phyloP scores from a whole-genome alignment of 2,329 filamentous ascomycete genomes.

The Phyllosticta capitalensis region DNA sequence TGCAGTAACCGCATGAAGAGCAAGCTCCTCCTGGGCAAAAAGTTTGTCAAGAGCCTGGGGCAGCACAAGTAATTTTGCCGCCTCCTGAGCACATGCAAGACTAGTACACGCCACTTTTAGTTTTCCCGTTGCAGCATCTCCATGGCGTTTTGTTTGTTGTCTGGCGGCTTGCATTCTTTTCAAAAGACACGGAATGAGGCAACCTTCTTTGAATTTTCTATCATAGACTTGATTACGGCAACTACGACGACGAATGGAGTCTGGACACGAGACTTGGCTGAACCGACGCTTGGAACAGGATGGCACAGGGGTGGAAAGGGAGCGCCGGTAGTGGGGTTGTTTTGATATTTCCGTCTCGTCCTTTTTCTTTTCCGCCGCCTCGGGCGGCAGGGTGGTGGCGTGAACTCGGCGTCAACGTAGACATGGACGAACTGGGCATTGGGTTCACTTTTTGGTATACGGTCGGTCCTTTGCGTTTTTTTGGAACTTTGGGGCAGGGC shows the following conservation, averaged over 20 bases:
- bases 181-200: background rate
- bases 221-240: background rate
- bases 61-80: background rate
- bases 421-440: background rate
- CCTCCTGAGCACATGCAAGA: background rate
- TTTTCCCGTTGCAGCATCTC: background rate
- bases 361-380: background rate
- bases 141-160: background rate
- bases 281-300: background rate
- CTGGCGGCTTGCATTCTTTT: background rate
- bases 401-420: background rate
- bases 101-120: background rate
- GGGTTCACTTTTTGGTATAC: background rate
- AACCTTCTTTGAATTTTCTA: background rate
- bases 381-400: background rate
- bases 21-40: constrained; percentile 15
- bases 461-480: background rate
- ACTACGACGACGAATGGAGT: background rate
- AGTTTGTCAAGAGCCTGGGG: constrained; percentile 12
- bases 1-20: constrained; percentile 12
- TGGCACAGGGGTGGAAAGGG: background rate
- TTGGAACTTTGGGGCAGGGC: background rate
- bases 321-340: background rate
- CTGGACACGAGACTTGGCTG: background rate
- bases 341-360: background rate